Evolutionary conservation across 2,329 filamentous ascomycete genomes (phyloP).

Genomic region (Paracoccidioides lutzii): DNA sequence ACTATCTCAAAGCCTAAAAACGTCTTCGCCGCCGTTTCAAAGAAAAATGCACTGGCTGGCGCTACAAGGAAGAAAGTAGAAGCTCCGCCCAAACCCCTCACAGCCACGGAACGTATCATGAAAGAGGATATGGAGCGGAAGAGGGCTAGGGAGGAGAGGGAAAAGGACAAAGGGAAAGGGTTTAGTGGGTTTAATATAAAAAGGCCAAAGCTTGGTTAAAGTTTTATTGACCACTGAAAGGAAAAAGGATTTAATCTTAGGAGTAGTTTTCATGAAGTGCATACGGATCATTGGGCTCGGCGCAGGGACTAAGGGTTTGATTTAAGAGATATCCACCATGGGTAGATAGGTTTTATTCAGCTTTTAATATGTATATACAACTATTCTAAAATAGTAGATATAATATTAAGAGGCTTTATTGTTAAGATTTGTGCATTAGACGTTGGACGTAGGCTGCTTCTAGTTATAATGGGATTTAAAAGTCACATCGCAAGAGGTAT

Average conservation of each 20-base stretch:
- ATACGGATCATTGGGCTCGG: background rate
- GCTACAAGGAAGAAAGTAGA: constrained; percentile 7
- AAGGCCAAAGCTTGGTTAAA: constrained; percentile 8
- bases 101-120: constrained; percentile 10
- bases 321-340: too few species aligned
- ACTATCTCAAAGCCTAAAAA: constrained; percentile 9
- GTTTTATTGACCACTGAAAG: background rate
- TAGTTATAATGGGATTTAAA: too few species aligned
- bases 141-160: constrained; percentile 3
- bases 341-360: background rate
- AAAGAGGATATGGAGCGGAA: constrained; percentile 13
- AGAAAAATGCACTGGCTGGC: constrained; percentile 5
- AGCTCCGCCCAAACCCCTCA: constrained; percentile 7
- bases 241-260: background rate
- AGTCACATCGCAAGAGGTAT: too few species aligned
- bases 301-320: background rate
- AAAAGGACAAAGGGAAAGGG: background rate
- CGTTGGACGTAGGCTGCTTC: too few species aligned
- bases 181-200: constrained; percentile 4
- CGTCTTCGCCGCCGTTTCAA: constrained; percentile 10
- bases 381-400: background rate
- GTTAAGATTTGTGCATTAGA: too few species aligned
- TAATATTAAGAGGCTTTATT: background rate
- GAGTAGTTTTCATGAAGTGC: background rate
- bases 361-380: background rate